Evolutionary conservation across 345 rosid species (phyloP), one percentile per base, ranked within the genome.

Genomic region (Sonneratia caseolaris): DNA sequence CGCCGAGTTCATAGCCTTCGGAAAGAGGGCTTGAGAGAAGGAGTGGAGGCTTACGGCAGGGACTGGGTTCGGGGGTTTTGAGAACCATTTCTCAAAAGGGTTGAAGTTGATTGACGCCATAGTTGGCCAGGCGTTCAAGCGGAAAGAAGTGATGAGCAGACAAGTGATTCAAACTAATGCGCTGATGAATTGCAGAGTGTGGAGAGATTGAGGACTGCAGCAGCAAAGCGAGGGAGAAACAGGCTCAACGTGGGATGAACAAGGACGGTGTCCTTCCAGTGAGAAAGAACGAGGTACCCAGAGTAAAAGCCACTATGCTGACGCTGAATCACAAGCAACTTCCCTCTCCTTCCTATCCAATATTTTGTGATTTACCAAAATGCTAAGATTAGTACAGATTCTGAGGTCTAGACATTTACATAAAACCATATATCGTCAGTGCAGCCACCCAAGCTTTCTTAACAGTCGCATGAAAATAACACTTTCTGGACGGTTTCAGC

Each of bases 101-200:
- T 86, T 88, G 75, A 89, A 91, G 84, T 86, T 89, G 75, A 89
- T 75, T 0, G 96, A 88, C 73, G 94, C 85, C 97, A 93, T 91
- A 75, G 68, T 0, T 3, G 45, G 51, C 5, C 22, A 15, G 3
- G 15, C 53, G 12, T 53, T 6, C 21, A 37, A 61, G 55, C 51
- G 6, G 22, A 66, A 16, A 35, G 43, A 15, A 4, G 2, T 13
- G 64, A 64, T 1, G 37, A n/a, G 37, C 38, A 13, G 7, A 62
- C 22, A 9, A 12, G 19, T 57, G 64, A 57, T n/a, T 57, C 64
- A n/a, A 18, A 59, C n/a, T 9, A 37, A 27, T 5, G 66, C 38
- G 66, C 66, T 35, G 66, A 62, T 35, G 66, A 62, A 62, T 62
- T 27, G 37, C 37, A 0, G 16, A 4, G 36, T n/a, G 7, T 68